Evolutionary conservation across 768 basidiomycete species (phyloP).

Genomic region (Ramaria rubella): DNA sequence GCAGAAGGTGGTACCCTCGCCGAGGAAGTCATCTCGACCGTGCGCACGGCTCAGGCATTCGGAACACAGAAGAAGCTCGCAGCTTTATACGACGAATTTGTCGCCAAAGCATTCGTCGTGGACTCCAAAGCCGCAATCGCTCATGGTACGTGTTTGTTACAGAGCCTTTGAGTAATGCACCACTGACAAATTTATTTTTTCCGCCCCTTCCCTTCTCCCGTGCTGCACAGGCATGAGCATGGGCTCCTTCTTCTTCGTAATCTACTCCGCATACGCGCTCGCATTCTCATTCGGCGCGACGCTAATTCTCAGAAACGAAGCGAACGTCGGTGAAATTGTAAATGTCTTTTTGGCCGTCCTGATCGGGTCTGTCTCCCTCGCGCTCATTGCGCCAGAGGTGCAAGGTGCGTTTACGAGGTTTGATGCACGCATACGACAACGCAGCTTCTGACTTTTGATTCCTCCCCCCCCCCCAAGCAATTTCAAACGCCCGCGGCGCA

Average conservation of each 20-base stretch:
- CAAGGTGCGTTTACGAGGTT: slow-evolving; percentile 47
- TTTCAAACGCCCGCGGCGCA: slow-evolving; percentile 73
- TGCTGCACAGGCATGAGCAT: slow-evolving; percentile 49
- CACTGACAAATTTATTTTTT: not conserved
- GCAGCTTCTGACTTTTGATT: not conserved
- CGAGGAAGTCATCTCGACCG: slow-evolving; percentile 87
- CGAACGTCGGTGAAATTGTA: slow-evolving; percentile 63
- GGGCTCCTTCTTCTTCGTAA: slow-evolving; percentile 75
- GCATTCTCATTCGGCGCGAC: slow-evolving; percentile 90
- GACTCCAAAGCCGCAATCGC: slow-evolving; percentile 57
- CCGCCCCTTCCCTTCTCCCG: not conserved
- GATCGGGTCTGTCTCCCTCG: slow-evolving; percentile 87
- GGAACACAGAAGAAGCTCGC: slow-evolving; percentile 66
- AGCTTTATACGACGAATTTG: slow-evolving; percentile 55
- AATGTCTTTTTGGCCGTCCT: slow-evolving; percentile 81
- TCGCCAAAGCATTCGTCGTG: slow-evolving; percentile 44
- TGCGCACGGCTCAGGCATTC: slow-evolving; percentile 89
- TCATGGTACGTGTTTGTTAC: slow-evolving; percentile 47
- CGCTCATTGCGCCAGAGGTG: slow-evolving; percentile 79
- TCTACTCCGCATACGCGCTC: slow-evolving; percentile 69
- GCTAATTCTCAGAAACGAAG: slow-evolving; percentile 61
- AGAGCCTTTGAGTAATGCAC: too few relatives aligned
- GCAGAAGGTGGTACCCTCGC: slow-evolving; percentile 79
- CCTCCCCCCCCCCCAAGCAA: too few relatives aligned
- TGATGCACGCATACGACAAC: not conserved